Conservation (phyloP, 257 asterid genomes). For the Solanum sparsipilum region DNA sequence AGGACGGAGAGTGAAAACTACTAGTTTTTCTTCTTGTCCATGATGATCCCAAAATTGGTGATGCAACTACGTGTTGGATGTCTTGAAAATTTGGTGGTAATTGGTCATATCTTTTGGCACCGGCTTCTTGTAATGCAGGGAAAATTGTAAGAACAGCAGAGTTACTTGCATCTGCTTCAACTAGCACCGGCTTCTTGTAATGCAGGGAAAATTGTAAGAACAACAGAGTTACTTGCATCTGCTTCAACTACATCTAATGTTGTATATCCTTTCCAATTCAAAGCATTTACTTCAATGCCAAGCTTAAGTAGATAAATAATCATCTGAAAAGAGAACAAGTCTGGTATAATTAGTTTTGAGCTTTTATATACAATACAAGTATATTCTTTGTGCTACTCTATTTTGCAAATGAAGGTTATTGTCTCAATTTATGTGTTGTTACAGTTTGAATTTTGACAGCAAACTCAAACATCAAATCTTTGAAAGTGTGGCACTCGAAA, state of each 20-base stretch:
- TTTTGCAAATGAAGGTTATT: too few species aligned
- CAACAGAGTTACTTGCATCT: conserved; percentile 34
- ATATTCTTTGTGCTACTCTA: not conserved
- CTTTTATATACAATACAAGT: not conserved
- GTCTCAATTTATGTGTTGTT: too few species aligned
- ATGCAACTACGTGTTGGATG: not conserved
- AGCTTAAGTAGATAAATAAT: conserved; percentile 26
- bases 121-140: conserved; percentile 25
- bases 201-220: conserved; percentile 31
- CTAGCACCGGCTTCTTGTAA: conserved; percentile 11
- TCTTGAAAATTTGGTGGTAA: conserved; percentile 13
- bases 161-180: conserved; percentile 35
- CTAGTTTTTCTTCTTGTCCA: not conserved
- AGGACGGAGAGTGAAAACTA: not conserved
- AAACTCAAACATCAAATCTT: too few species aligned
- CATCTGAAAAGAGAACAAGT: conserved; percentile 15
- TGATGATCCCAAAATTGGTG: not conserved
- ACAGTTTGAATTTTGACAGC: too few species aligned
- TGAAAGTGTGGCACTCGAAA: too few species aligned
- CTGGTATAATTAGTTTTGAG: not conserved
- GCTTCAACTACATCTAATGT: conserved; percentile 42
- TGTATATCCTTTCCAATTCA: conserved; percentile 32
- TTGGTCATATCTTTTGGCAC: not conserved
- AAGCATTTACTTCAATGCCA: conserved; percentile 28
- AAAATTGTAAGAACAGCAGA: conserved; percentile 28